Conservation (phyloP, 23 red algal species). For the Gracilaria domingensis region DNA sequence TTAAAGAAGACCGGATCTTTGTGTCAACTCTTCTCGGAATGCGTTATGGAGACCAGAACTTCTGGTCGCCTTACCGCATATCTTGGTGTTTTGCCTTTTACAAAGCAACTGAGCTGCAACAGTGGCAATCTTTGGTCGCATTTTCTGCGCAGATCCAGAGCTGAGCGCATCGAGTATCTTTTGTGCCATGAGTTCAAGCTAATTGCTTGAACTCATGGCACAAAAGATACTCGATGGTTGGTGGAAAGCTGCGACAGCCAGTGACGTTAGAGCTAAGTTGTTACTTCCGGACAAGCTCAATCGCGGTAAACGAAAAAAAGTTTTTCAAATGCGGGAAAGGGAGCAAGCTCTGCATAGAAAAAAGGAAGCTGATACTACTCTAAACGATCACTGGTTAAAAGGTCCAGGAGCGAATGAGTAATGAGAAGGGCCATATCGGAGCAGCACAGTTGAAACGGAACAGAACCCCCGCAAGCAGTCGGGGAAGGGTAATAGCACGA, state of each 20-base stretch:
- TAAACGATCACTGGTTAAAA: constrained; percentile 4
- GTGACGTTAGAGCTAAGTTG: constrained; percentile 62
- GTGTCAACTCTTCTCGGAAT: constrained; percentile 42
- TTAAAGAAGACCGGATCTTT: constrained; percentile 56
- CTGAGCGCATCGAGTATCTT: constrained; percentile 95
- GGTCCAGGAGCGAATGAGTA: constrained; percentile 3
- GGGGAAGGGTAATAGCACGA: constrained; percentile 47
- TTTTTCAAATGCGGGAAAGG: constrained; percentile 16
- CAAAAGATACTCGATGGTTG: constrained; percentile 34
- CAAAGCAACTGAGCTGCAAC: constrained; percentile 81
- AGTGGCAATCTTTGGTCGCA: constrained; percentile 94
- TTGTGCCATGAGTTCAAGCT: constrained; percentile 89
- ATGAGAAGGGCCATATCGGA: not conserved
- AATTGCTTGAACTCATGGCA: too few relatives aligned
- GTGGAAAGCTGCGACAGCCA: constrained; percentile 12
- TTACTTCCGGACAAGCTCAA: constrained; percentile 93
- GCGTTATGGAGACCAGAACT: constrained; percentile 65
- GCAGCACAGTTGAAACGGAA: not conserved
- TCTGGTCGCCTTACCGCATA: constrained; percentile 69
- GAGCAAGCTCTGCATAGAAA: constrained; percentile 4
- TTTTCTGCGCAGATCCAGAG: constrained; percentile 79
- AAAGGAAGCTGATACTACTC: not conserved
- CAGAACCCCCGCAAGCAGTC: not conserved
- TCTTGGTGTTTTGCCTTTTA: constrained; percentile 83
- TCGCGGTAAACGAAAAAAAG: constrained; percentile 41